Percentiles rank a stretch among this genome's conserved stretches.
Conservation (phyloP, 108 stramenopile genomes). For the Epipyxis sp. region DNA sequence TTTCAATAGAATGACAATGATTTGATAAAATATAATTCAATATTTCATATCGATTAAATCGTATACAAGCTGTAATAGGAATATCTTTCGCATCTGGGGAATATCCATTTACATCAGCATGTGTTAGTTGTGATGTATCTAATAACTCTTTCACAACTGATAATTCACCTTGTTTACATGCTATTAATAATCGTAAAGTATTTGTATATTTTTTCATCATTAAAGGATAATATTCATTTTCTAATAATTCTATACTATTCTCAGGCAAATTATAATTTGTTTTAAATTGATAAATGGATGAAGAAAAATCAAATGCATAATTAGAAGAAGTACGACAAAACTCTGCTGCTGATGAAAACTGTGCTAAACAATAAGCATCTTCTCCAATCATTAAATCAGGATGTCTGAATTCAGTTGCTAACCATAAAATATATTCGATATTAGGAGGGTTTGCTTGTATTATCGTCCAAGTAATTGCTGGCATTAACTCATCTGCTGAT, state of each 20-base stretch:
- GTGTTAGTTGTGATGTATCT: neutral
- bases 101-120: conserved; percentile 21
- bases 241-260: too few relatives aligned
- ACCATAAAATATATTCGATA: conserved; percentile 16
- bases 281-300: neutral
- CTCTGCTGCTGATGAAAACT: neutral
- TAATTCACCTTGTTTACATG: conserved; percentile 14
- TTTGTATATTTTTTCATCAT: neutral
- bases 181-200: neutral
- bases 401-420: neutral
- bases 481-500: conserved; percentile 31
- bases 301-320: neutral
- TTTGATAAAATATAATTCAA: neutral
- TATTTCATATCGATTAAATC: neutral
- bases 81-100: neutral
- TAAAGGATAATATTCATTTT: too few relatives aligned
- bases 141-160: neutral
- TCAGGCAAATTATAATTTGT: too few relatives aligned
- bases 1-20: neutral
- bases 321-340: neutral
- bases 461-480: neutral
- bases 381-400: neutral
- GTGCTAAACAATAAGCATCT: conserved; percentile 17
- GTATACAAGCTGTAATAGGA: neutral
- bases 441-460: conserved; percentile 27